Evolutionary conservation across 495 filamentous ascomycete genomes (phyloP), one percentile per base, ranked within the genome.

Genomic region (Aspergillus leporis): DNA sequence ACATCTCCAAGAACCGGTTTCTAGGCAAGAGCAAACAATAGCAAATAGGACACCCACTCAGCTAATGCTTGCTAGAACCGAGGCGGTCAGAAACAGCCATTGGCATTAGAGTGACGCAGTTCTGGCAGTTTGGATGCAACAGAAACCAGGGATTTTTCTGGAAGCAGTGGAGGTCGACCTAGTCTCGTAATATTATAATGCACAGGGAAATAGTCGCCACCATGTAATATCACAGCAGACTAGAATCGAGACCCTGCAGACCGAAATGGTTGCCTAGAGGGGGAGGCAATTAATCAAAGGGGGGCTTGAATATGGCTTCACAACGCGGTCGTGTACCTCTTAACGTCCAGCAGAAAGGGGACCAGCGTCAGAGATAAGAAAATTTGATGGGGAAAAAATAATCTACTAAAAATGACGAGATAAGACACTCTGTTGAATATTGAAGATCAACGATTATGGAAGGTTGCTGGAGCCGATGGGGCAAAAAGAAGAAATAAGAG

Each of bases 1-100:
- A 78, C 74, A 78, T 78, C 41, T 50, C 60, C 56, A 59, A 30
- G 57, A 49, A 56, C 48, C 21, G 53, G 16, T 53, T 53, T 34
- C 4, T 25, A 30, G 36, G 52, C 50, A 55, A 25, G 49, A 53
- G 38, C 12, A 25, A 22, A 36, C 21, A 14, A 28, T 18, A 40
- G 19, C 25, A 38, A 32, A 43, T 51, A 36, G 28, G 31, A 30
- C 14, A 21, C 14, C 40, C 38, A 40, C 50, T 21, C 34, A 30
- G 18, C 32, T 38, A 51, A 47, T 52, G 32, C 49, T 41, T 22
- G 32, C 51, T 51, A 38, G 34, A 53, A 28, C 19, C 36, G 46
- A 51, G 50, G 36, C 53, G 55, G 48, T 50, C 34, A 55, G 52
- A 32, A 30, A 49, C 9, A 30, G 56, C 61, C 59, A 62, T 50